phyloP scores from a whole-genome alignment of 495 filamentous ascomycete genomes.

The Xylaria nigripes region DNA sequence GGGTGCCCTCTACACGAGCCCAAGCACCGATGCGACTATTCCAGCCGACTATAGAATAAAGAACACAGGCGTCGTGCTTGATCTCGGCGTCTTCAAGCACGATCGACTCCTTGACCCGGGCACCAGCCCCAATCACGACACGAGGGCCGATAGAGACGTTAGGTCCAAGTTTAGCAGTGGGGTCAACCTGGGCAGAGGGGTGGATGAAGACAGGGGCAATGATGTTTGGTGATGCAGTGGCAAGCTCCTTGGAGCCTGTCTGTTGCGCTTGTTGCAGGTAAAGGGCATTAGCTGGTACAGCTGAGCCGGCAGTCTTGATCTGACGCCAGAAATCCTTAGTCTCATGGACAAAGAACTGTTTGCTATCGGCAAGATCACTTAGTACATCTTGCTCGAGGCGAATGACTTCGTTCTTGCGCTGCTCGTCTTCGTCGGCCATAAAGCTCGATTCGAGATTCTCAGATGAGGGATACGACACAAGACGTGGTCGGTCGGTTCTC shows the following conservation, averaged over 20 bases:
- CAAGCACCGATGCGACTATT: conserved; percentile 91
- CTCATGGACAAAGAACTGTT: conserved; percentile 97
- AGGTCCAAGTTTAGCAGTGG: conserved; percentile 90
- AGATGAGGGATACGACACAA: conserved; percentile 88
- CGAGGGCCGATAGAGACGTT: conserved; percentile 94
- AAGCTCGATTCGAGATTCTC: conserved; percentile 84
- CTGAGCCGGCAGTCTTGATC: conserved; percentile 98
- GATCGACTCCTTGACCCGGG: conserved; percentile 89
- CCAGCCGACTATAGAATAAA: conserved; percentile 98
- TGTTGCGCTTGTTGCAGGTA: conserved; percentile 96
- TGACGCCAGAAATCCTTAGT: conserved; percentile 99
- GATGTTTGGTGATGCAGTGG: conserved; percentile 77
- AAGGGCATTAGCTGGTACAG: conserved; percentile 92
- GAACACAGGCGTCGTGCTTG: conserved; percentile 91
- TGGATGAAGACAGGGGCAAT: conserved; percentile 95
- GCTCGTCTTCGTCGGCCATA: conserved; percentile 65
- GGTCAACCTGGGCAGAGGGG: conserved; percentile 85
- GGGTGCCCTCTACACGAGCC: conserved; percentile 95
- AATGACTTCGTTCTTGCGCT: conserved; percentile 75
- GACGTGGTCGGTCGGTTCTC: conserved; percentile 79
- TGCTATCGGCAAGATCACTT: conserved; percentile 90
- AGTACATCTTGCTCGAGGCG: conserved; percentile 97
- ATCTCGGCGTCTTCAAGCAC: conserved; percentile 93
- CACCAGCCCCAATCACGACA: conserved; percentile 75
- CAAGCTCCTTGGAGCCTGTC: conserved; percentile 71